Conservation (phyloP, 257 asterid species). For the Dorcoceras hygrometricum region DNA sequence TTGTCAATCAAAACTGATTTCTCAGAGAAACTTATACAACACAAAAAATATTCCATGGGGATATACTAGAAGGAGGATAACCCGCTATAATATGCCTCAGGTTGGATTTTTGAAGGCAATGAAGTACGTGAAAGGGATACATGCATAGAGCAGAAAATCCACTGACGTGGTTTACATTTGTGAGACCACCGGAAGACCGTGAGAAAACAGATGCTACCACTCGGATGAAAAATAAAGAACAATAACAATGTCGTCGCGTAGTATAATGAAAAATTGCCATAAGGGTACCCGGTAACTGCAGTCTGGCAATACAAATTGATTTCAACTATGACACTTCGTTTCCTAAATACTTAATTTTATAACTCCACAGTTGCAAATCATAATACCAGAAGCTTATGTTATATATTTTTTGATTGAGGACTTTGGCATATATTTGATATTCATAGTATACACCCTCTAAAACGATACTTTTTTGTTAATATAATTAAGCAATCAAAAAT, state of each 20-base stretch:
- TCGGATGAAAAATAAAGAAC: not conserved
- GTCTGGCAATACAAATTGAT: not conserved
- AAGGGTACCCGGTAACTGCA: conserved; percentile 3
- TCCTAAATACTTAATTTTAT: conserved; percentile 1
- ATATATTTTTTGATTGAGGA: not conserved
- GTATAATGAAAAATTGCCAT: conserved; percentile 5
- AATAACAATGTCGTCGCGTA: not conserved
- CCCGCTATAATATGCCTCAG: not conserved
- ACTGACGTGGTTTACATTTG: not conserved
- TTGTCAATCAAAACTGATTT: conserved; percentile 11
- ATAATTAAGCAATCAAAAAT: not conserved
- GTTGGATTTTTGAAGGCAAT: not conserved
- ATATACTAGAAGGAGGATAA: not conserved
- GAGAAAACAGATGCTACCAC: not conserved
- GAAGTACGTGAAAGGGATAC: not conserved
- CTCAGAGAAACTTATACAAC: conserved; percentile 5
- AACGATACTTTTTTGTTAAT: not conserved
- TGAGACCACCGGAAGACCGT: not conserved
- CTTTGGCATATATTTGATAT: no score
- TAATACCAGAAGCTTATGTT: not conserved
- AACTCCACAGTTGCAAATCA: conserved; percentile 8
- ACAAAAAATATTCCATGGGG: not conserved
- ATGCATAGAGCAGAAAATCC: conserved; percentile 11
- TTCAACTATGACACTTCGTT: not conserved
- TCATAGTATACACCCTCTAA: not conserved